Base-by-base conservation (phyloP, 345 rosid species). In the Microthlaspi erraticum region DNA sequence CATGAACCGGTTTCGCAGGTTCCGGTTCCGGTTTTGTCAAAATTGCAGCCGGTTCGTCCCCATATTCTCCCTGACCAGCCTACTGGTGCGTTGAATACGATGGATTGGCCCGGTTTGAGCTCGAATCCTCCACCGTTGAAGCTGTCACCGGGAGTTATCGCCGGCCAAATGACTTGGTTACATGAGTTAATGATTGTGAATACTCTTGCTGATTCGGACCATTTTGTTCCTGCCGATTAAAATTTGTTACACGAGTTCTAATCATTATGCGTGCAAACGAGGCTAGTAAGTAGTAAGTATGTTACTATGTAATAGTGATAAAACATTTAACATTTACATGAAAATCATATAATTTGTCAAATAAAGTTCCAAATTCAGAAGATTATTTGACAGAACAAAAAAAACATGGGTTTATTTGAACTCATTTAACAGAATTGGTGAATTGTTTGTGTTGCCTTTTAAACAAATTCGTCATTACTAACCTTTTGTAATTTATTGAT, bases 61-160 rank as follows among this genome's bases (percentile, higher is more conserved):
- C 98, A 93, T 20, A 91, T 86, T 48, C 94, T 80, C 18, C 98
- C 98, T 18, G 86, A 76, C 98, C 97, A 93, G 5, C 88, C 86
- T 0, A 81, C 82, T 0, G 91, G 87, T 50, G 97, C 94, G 0
- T 34, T 23, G 75, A 86, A 81, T 5, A 84, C 79, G 0, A 81
- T 65, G 1, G 96, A 85, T 52, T 86, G 90, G 59, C 84, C 89
- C 6, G 89, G 16, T 60, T 83, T 84, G 5, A 93, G 78, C 38
- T 55, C 41, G 70, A 91, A 81, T 29, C 97, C 96, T 0, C 89
- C 85, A 0, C 86, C 91, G 32, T 73, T 52, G 65, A 77, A 83
- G 71, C 72, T 71, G 1, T 82, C 88, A 5, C 88, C 93, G 0
- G 86, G 93, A 20, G 76, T 75, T 7, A 93, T 76, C 23, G 73